Base-by-base conservation (phyloP, 176 grass and related monocot species). In the Avena sativa region DNA sequence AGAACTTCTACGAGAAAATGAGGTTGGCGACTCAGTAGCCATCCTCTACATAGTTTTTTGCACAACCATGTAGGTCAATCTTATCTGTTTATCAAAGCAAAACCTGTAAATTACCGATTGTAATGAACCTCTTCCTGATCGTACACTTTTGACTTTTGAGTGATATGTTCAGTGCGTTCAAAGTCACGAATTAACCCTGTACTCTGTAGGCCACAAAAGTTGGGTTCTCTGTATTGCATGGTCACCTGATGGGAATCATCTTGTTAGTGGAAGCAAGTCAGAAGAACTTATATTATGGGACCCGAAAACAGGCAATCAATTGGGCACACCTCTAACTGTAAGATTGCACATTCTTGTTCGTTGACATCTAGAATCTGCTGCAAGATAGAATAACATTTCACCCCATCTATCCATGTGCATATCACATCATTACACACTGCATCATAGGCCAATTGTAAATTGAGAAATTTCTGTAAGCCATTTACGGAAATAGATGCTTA, bases 161-260 rank as follows among this genome's bases (percentile, higher is more conserved):
- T 0, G 26, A 53, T 73, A 30, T 47, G 5, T 16, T 76, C 43
- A 38, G 10, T 76, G 19, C 36, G 4, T 47, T 86, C 13, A 58
- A 48, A 57, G n/a, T 59, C 13, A 53, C 48, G 26, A 69, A 28
- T 80, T 79, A 71, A 83, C 12, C 3, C 56, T 76, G 68, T 86
- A 80, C 86, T 44, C 88, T 94, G 25, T 80, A 98, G 97, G 97
- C n/a, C 97, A 98, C 89, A 98, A 98, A 76, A 95, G 95, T 88
- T 98, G 96, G 96, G 97, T 99, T 56, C 93, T 99, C 73, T 96
- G 70, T 55, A 93, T 96, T 90, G 92, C 92, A 75, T 96, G 97
- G 97, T 99, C 97, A 78, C 89, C 97, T 64, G 94, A 99, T 87
- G 97, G 94, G 7, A 94, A 96, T 48, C 86, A 93, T 78, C 94